Percentiles rank a stretch among this genome's conserved stretches.
Conservation (phyloP, 192 early-diverging fungal species). For the Anaeromyces robustus region DNA sequence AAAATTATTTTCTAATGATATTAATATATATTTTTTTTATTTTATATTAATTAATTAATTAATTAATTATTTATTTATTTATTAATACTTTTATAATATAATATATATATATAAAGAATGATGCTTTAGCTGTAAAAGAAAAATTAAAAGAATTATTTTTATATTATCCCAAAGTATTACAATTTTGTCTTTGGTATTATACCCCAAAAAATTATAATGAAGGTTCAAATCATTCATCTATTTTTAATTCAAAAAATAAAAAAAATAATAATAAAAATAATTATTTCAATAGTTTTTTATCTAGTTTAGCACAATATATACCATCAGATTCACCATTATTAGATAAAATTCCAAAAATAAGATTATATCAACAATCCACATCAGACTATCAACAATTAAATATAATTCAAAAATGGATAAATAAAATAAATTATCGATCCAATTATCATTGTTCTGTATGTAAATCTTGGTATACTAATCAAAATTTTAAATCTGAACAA, state of each 20-base stretch:
- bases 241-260: background rate
- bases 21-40: too few species aligned
- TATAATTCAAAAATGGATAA: background rate
- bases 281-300: background rate
- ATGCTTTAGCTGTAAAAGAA: background rate
- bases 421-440: background rate
- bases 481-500: background rate
- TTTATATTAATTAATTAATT: too few species aligned
- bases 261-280: background rate
- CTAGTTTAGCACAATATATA: background rate
- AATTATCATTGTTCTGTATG: background rate
- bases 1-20: too few species aligned
- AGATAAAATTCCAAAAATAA: background rate
- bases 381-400: background rate
- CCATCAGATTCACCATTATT: background rate
- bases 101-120: background rate
- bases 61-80: too few species aligned
- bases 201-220: background rate
- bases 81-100: too few species aligned
- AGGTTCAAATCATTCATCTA: background rate
- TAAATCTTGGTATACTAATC: background rate
- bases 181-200: background rate
- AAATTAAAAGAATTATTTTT: background rate
- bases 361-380: background rate
- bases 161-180: background rate